Percentiles rank a stretch among this genome's conserved stretches.
Conservation (phyloP, 1,284 basidiomycete species). For the Leccinum huronense region DNA sequence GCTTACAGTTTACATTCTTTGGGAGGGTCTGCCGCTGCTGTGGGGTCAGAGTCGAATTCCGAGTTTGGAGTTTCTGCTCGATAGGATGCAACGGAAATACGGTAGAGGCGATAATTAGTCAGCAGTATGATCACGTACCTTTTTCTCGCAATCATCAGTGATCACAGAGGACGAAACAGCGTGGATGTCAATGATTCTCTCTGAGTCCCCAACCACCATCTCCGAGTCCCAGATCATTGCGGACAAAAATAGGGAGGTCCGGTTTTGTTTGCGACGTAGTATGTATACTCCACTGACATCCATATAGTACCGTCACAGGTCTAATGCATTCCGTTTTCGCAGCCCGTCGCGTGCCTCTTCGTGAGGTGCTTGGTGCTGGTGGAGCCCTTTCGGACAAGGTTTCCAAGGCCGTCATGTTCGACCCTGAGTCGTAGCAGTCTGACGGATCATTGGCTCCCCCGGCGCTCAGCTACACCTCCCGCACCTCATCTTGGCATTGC, state of each 20-base stretch:
- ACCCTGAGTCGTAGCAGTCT: background rate
- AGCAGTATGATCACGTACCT: no score
- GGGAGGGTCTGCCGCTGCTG: constrained; percentile 92
- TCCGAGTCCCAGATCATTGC: no score
- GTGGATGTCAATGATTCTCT: no score
- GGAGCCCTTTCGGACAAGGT: constrained; percentile 33
- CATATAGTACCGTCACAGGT: no score
- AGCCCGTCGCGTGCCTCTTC: constrained; percentile 56
- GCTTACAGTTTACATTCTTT: constrained; percentile 83
- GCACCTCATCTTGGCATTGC: constrained; percentile 52
- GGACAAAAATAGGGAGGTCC: no score
- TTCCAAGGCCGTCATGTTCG: constrained; percentile 33
- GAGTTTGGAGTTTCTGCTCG: constrained; percentile 83
- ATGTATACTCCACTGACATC: no score
- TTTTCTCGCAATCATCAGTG: no score
- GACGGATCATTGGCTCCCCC: constrained; percentile 10
- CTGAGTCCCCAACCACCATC: no score
- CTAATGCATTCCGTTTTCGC: constrained; percentile 46
- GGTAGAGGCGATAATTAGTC: no score
- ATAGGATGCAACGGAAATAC: constrained; percentile 52
- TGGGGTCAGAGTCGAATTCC: constrained; percentile 87
- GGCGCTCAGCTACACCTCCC: constrained; percentile 47
- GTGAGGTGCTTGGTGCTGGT: constrained; percentile 42
- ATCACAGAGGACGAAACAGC: no score
- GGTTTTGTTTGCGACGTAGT: no score